Evolutionary conservation across 2,329 filamentous ascomycete species (phyloP).

Genomic region (Epichloe sp.): DNA sequence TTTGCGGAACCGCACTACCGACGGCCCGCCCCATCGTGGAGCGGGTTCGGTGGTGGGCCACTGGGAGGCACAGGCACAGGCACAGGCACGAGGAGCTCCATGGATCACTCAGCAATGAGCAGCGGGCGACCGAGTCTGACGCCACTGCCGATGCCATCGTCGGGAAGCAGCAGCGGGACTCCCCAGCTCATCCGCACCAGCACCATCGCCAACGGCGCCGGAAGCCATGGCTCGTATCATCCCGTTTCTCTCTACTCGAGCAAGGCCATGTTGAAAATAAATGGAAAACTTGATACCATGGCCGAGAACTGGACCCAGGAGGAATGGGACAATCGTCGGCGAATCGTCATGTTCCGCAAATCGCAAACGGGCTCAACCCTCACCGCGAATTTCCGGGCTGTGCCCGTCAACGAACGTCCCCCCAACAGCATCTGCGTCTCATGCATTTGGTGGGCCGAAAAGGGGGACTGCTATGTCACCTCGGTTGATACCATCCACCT

Average conservation of each 20-base stretch:
- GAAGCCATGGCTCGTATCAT: slow-evolving; percentile 44
- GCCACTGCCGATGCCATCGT: slow-evolving; percentile 33
- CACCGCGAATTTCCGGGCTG: slow-evolving; percentile 63
- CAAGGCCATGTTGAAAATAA: slow-evolving; percentile 75
- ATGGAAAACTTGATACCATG: slow-evolving; percentile 78
- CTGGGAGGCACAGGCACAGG: slow-evolving; percentile 16
- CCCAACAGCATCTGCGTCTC: slow-evolving; percentile 87
- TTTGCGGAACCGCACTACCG: slow-evolving; percentile 37
- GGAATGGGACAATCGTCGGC: slow-evolving; percentile 64
- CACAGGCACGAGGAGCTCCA: slow-evolving; percentile 21
- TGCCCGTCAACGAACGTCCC: slow-evolving; percentile 68
- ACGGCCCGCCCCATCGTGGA: slow-evolving; percentile 26
- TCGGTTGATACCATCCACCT: slow-evolving; percentile 94
- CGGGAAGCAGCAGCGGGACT: slow-evolving; percentile 18
- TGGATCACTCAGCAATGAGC: slow-evolving; percentile 30
- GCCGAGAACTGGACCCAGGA: slow-evolving; percentile 69
- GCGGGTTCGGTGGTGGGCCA: slow-evolving; percentile 26
- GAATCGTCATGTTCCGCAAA: slow-evolving; percentile 81
- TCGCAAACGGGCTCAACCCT: slow-evolving; percentile 73
- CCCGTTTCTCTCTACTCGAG: slow-evolving; percentile 70
- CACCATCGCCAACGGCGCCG: slow-evolving; percentile 29
- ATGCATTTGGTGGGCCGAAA: slow-evolving; percentile 95
- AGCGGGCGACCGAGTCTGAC: slow-evolving; percentile 30
- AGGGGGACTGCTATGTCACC: slow-evolving; percentile 81
- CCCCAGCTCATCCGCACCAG: slow-evolving; percentile 44